Base-by-base conservation (phyloP, 495 filamentous ascomycete genomes). In the Neurospora sp. region DNA sequence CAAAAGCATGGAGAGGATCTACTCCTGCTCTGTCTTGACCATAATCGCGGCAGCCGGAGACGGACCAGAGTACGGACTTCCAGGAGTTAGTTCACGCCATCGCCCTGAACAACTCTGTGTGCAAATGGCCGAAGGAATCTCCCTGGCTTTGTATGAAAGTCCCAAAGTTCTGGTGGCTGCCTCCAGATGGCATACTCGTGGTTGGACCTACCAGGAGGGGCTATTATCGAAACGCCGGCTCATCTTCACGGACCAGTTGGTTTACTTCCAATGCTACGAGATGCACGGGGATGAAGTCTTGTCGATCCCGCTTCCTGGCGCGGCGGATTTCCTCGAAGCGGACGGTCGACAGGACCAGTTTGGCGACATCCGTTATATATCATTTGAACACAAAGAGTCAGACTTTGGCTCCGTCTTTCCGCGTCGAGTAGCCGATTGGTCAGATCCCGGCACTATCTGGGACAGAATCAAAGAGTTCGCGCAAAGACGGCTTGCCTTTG, bases 191-290 rank as follows among this genome's bases (percentile, higher is more conserved):
- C n/a, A 40, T 9, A 80, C 75, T 5, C 70, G 83, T 40, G 84
- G 79, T 10, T 85, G 84, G 83, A 85, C 84, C 2, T 85, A 76
- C 71, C 83, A 85, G 70, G 83, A 85, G 69, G 80, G 68, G 1
- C 18, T 82, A 0, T 71, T 85, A 5, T 79, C 82, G 3, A 69
- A 70, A 14, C 76, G 82, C 8, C 38, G 46, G 27, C 46, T 75
- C 16, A n/a, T 75, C 18, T 73, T 75, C 40, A 80, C 76, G 0
- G 76, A 80, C 7, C 20, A 75, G 0, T 76, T 81, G 70, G 70
- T 78, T 20, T 84, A 82, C 71, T 85, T 79, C 71, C 77, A 83
- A 35, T 84, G 81, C 73, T 69, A 76, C 10, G 72, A 70, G 12
- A 79, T 75, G 72, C 66, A 75, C 40, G 76, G 76, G 40, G 46